phyloP scores from a whole-genome alignment of 768 basidiomycete genomes.

The Amanita muscaria region DNA sequence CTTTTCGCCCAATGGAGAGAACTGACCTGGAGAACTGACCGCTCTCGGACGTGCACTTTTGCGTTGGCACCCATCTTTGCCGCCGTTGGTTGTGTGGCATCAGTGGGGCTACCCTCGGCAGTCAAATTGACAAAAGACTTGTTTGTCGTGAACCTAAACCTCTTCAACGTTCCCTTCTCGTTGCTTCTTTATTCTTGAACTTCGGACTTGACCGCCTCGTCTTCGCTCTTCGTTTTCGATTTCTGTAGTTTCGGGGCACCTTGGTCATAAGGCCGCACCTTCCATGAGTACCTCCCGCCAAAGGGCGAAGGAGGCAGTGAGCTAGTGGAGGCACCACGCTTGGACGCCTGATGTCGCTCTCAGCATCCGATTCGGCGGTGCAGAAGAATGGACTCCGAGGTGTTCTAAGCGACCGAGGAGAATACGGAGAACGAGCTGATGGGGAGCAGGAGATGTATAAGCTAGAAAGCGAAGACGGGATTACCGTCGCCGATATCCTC shows the following conservation, averaged over 20 bases:
- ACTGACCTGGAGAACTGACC: slow-evolving; percentile 30
- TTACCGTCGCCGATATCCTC: background rate
- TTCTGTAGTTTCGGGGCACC: too few relatives aligned
- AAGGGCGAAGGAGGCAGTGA: slow-evolving; percentile 30
- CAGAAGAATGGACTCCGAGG: background rate
- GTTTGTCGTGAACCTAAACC: slow-evolving; percentile 4
- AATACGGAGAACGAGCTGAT: background rate
- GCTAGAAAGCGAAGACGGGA: too few relatives aligned
- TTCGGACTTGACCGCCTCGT: too few relatives aligned
- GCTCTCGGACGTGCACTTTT: slow-evolving; percentile 17
- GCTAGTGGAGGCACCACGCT: slow-evolving; percentile 30
- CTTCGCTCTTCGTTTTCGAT: background rate
- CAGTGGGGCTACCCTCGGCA: background rate
- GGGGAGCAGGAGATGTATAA: too few relatives aligned
- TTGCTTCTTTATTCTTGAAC: background rate
- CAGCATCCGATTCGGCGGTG: slow-evolving; percentile 13
- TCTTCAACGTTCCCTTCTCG: background rate
- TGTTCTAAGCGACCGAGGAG: background rate
- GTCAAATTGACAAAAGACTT: background rate
- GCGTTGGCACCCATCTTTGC: background rate
- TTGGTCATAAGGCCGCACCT: background rate
- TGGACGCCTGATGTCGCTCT: slow-evolving; percentile 34
- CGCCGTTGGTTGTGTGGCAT: background rate
- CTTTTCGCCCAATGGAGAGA: slow-evolving; percentile 15
- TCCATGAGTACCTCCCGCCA: slow-evolving; percentile 10